A percentile compares a stretch with the other conserved stretches of the same genome.
phyloP scores from a whole-genome alignment of 1,284 basidiomycete species.

The Ustilago lituana region DNA sequence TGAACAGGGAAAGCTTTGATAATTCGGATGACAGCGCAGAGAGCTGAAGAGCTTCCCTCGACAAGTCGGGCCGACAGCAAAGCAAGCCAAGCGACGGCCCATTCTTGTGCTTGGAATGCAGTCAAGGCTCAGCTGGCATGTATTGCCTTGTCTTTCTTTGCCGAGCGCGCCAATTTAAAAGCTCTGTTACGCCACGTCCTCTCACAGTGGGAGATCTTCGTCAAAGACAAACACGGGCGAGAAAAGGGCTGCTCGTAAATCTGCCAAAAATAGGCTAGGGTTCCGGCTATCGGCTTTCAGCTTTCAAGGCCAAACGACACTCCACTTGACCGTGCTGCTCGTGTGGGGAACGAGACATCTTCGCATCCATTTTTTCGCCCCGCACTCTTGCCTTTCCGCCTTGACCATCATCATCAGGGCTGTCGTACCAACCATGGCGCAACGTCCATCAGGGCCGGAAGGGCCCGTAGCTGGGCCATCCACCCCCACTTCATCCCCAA shows the following conservation, averaged over 20 bases:
- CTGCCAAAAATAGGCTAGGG: too few relatives aligned
- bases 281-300: constrained; percentile 26
- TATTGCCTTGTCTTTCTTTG: not conserved
- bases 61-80: too few relatives aligned
- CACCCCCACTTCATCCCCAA: not conserved
- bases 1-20: too few relatives aligned
- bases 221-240: constrained; percentile 6
- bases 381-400: too few relatives aligned
- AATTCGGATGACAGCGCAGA: too few relatives aligned
- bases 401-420: too few relatives aligned
- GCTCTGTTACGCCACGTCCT: not conserved
- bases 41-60: too few relatives aligned
- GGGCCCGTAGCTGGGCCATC: constrained; percentile 30
- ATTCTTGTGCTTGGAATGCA: not conserved
- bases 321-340: not conserved
- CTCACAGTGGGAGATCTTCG: too few relatives aligned
- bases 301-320: constrained; percentile 14
- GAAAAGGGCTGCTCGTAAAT: too few relatives aligned
- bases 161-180: not conserved
- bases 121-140: constrained; percentile 9
- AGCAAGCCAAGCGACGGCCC: not conserved
- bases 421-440: constrained; percentile 23
- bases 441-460: constrained; percentile 6
- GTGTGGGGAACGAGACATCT: constrained; percentile 15
- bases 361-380: not conserved